Evolutionary conservation across 164 flowering plant genomes (phyloP).

Genomic region (Vitis rupestris): DNA sequence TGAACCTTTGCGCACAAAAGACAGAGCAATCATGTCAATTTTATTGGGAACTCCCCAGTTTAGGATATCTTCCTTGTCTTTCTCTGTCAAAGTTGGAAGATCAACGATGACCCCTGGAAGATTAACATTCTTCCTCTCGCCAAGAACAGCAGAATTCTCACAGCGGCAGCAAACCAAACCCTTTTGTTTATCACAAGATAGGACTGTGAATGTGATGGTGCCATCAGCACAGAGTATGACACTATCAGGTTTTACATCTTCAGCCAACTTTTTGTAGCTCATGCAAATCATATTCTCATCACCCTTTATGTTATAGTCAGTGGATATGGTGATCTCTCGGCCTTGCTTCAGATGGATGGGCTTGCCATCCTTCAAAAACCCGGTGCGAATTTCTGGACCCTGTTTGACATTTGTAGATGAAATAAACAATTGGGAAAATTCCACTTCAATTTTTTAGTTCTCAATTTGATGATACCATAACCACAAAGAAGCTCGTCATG

Average conservation of each 20-base stretch:
- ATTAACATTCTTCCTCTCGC: constrained; percentile 90
- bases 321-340: constrained; percentile 73
- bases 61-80: constrained; percentile 75
- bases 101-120: constrained; percentile 89
- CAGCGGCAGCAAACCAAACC: constrained; percentile 78
- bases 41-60: constrained; percentile 47
- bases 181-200: constrained; percentile 53
- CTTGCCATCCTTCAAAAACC: constrained; percentile 80
- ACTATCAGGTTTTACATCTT: constrained; percentile 62
- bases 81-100: constrained; percentile 85
- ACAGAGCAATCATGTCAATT: constrained; percentile 51
- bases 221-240: constrained; percentile 82
- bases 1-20: constrained; percentile 55
- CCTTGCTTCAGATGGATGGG: constrained; percentile 68
- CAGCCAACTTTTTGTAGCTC: constrained; percentile 83
- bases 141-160: constrained; percentile 82
- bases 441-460: too few relatives aligned
- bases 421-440: neutral
- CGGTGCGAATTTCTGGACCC: constrained; percentile 95
- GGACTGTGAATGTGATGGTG: constrained; percentile 63
- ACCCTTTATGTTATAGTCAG: constrained; percentile 76
- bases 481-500: too few relatives aligned
- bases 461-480: too few relatives aligned
- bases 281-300: constrained; percentile 70
- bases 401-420: constrained; percentile 15